Base-by-base conservation (phyloP, 2,329 filamentous ascomycete genomes). In the Lojkania enalia region DNA sequence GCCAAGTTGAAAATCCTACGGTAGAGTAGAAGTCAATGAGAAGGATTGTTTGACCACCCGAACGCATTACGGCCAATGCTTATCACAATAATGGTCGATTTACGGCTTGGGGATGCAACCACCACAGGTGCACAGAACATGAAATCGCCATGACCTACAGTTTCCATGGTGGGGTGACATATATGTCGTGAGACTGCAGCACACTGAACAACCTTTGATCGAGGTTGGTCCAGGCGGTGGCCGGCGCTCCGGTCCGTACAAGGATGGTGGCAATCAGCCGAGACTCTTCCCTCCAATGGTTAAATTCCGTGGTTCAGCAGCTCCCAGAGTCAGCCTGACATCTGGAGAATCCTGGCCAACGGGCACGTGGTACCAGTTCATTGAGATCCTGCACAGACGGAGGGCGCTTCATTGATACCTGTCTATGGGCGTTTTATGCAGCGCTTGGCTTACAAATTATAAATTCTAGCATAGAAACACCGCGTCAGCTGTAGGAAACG, bases 201-300 rank as follows among this genome's bases (percentile, higher is more conserved):
- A n/a, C n/a, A n/a, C n/a, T n/a, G n/a, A n/a, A n/a, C n/a, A n/a
- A n/a, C n/a, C n/a, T 18, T 35, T 36, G 25, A 9, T 42, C 15
- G 15, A 29, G 25, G 40, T 35, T 36, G 32, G 3, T 27, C n/a
- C 30, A 7, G 30, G 14, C 20, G 14, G 33, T 43, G 23, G 48
- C 35, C 54, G 55, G 54, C 46, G 51, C 32, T 50, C 42, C 53
- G 57, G 55, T 44, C 57, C 52, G 52, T 23, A 35, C 41, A 42
- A 44, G 44, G 47, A 35, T 49, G 32, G 29, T 27, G 32, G 30
- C 53, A 61, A 54, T 61, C 57, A 61, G 43, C 59, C 58, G 59
- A 49, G 36, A 44, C 41, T n/a, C 18, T 18, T 39, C 29, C 31
- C 7, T 35, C 45, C 45, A 51, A 48, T 51, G 25, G 36, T 25